Percentiles rank a stretch among this genome's conserved stretches.
These are phyloP conservation scores for Pleoardoris graminearum DNA, from an alignment of 2,329 filamentous ascomycete genomes.

Conservation along the genomic window DNA sequence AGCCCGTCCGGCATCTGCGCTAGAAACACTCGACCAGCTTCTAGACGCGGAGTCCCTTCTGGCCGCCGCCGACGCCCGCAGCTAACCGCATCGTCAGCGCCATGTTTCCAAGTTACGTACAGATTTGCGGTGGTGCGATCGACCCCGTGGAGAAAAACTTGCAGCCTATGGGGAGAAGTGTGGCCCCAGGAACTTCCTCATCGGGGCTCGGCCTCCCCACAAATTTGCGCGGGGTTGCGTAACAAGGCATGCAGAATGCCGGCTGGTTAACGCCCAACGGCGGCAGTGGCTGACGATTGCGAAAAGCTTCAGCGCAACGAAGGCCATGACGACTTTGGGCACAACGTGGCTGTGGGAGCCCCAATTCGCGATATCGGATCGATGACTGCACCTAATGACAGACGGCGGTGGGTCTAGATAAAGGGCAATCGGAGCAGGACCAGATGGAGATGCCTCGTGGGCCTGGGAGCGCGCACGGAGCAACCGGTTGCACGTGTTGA, in stretches of 20 bases:
- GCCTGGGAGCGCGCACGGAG: background rate
- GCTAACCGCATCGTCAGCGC: background rate
- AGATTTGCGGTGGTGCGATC: background rate
- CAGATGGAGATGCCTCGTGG: background rate
- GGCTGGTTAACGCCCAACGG: background rate
- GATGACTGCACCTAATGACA: background rate
- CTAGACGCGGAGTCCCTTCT: background rate
- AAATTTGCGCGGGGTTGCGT: constrained; percentile 1
- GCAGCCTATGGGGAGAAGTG: background rate
- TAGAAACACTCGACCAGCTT: background rate
- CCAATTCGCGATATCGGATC: background rate
- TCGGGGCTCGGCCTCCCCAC: background rate
- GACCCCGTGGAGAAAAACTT: background rate
- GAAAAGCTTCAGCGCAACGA: background rate
- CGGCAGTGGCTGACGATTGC: background rate
- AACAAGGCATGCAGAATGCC: background rate
- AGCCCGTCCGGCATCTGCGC: background rate
- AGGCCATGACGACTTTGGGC: background rate
- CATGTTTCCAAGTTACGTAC: background rate
- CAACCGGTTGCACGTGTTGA: constrained; percentile 1
- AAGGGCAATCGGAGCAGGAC: background rate
- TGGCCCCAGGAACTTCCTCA: background rate
- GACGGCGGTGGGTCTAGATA: background rate
- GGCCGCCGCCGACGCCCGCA: background rate
- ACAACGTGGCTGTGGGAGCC: no score